phyloP scores from a whole-genome alignment of 805 yeast genomes.

The Wickerhamiella occidentalis region DNA sequence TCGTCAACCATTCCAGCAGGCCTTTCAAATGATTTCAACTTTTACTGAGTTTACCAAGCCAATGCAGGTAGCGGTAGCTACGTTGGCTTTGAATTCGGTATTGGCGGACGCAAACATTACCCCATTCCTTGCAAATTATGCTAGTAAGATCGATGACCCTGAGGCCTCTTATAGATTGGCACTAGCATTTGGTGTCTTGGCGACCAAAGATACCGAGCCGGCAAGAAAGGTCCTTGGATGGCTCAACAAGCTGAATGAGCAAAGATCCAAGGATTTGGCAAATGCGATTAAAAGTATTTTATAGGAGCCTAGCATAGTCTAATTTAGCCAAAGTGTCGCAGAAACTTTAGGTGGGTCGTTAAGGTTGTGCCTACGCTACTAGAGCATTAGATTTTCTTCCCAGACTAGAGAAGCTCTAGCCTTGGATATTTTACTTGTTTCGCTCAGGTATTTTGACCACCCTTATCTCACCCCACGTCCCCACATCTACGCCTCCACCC shows the following conservation, averaged over 20 bases:
- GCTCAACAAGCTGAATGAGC: not conserved
- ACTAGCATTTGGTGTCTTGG: constrained; percentile 19
- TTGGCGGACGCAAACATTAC: constrained; percentile 11
- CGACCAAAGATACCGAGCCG: not conserved
- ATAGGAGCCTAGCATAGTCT: no score
- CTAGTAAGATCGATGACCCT: constrained; percentile 4
- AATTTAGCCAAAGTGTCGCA: no score
- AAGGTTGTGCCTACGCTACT: no score
- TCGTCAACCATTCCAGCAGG: constrained; percentile 23
- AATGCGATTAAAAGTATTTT: not conserved
- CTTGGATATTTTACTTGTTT: no score
- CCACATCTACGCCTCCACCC: not conserved
- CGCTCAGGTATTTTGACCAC: no score
- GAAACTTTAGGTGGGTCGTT: no score
- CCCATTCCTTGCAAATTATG: not conserved
- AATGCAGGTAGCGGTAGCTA: constrained; percentile 34
- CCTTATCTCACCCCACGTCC: no score
- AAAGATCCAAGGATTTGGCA: constrained; percentile 5
- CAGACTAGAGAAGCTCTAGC: no score
- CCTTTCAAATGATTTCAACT: constrained; percentile 21
- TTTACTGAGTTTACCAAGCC: constrained; percentile 14
- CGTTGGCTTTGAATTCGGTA: constrained; percentile 26
- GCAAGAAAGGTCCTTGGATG: not conserved
- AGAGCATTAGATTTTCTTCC: no score
- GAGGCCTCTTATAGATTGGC: constrained; percentile 22